Percentiles rank a stretch among this genome's conserved stretches.
phyloP scores from a whole-genome alignment of 805 yeast genomes.

The Komagataella pastoris region DNA sequence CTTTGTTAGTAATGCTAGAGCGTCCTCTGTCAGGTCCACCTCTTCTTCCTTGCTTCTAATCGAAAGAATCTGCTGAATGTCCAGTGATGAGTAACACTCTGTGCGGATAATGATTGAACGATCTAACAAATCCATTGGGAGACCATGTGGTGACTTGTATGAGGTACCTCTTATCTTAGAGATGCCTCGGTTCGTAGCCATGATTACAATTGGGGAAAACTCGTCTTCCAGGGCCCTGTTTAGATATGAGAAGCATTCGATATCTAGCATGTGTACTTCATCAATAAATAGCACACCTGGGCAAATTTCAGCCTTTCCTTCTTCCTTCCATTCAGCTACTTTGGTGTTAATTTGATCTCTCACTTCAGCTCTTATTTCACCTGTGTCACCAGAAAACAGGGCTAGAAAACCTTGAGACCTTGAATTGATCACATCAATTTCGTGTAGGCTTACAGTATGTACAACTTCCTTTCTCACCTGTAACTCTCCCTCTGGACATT shows the following conservation, averaged over 20 bases:
- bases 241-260: slow-evolving; percentile 90
- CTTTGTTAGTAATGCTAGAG: slow-evolving; percentile 75
- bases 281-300: slow-evolving; percentile 98
- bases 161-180: slow-evolving; percentile 89
- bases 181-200: slow-evolving; percentile 97
- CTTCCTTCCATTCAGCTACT: slow-evolving; percentile 97
- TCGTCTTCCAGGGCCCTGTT: slow-evolving; percentile 96
- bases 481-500: slow-evolving; percentile 97
- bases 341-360: slow-evolving; percentile 94
- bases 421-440: slow-evolving; percentile 93
- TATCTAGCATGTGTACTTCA: slow-evolving; percentile 96
- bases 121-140: slow-evolving; percentile 89
- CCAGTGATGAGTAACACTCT: slow-evolving; percentile 60
- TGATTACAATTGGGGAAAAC: slow-evolving; percentile 90
- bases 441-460: slow-evolving; percentile 96
- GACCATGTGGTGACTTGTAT: slow-evolving; percentile 94
- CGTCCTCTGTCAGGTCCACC: slow-evolving; percentile 70
- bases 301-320: slow-evolving; percentile 94
- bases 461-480: slow-evolving; percentile 93
- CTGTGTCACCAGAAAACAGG: slow-evolving; percentile 90
- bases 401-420: slow-evolving; percentile 97
- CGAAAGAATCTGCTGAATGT: slow-evolving; percentile 71
- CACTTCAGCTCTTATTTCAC: slow-evolving; percentile 91
- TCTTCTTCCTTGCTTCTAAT: slow-evolving; percentile 94
- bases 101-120: slow-evolving; percentile 91